Conservation (phyloP, 495 filamentous ascomycete species). For the Penicillium herquei region DNA sequence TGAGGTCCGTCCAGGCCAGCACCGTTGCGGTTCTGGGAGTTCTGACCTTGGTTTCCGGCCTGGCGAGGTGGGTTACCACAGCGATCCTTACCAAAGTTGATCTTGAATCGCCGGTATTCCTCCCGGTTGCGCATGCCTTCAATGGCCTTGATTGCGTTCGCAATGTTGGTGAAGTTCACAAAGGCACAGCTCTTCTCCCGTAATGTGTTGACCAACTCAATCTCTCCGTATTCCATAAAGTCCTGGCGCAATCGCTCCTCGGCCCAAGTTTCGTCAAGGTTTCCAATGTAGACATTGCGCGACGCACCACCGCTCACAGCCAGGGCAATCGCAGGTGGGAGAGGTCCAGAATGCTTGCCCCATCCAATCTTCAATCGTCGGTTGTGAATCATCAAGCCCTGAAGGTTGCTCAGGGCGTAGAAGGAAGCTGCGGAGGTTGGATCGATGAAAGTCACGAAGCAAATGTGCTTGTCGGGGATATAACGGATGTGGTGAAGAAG, state of each 20-base stretch:
- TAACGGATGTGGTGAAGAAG: constrained; percentile 96
- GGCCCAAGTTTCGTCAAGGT: constrained; percentile 94
- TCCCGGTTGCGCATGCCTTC: constrained; percentile 92
- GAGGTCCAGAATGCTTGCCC: constrained; percentile 97
- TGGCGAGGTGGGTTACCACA: constrained; percentile 96
- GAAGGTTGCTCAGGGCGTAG: constrained; percentile 94
- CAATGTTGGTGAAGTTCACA: constrained; percentile 99
- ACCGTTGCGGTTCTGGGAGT: constrained; percentile 52
- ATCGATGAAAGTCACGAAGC: constrained; percentile 99
- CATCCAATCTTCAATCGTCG: constrained; percentile 96
- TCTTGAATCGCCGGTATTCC: constrained; percentile 97
- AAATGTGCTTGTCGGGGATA: constrained; percentile 99
- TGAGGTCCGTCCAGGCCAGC: constrained; percentile 58
- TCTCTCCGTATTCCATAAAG: constrained; percentile 97
- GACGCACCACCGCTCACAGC: constrained; percentile 94
- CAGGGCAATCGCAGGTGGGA: constrained; percentile 93
- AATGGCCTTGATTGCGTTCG: constrained; percentile 98
- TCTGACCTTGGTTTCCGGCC: constrained; percentile 49
- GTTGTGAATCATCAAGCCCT: constrained; percentile 99
- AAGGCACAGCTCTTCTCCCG: constrained; percentile 99
- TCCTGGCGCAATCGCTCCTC: constrained; percentile 95
- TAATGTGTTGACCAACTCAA: constrained; percentile 93
- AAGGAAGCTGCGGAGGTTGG: constrained; percentile 97
- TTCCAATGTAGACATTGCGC: constrained; percentile 96
- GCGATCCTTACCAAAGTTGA: constrained; percentile 98